phyloP scores from a whole-genome alignment of 164 flowering plant genomes.

The Platanus orientalis region DNA sequence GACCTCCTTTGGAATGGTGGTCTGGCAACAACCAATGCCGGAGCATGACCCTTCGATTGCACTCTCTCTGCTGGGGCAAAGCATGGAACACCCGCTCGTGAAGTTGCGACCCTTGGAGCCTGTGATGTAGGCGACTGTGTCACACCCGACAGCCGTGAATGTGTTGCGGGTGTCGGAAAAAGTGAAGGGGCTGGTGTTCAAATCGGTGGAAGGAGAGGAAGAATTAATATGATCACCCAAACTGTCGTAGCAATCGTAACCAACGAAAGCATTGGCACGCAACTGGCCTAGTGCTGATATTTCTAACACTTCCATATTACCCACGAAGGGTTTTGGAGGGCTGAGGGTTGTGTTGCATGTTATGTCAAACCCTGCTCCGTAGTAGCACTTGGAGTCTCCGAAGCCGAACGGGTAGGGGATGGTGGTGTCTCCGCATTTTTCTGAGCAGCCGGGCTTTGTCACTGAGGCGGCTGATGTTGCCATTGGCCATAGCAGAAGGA shows the following conservation, averaged over 20 bases:
- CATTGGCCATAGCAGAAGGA: not conserved
- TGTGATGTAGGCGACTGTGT: conserved; percentile 5
- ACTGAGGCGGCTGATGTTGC: not conserved
- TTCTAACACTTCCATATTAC: not conserved
- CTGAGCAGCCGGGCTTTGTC: conserved; percentile 18
- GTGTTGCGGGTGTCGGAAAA: conserved; percentile 11
- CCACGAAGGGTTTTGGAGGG: conserved; percentile 3
- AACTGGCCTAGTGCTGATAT: not conserved
- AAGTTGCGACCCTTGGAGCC: not conserved
- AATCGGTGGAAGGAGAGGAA: not conserved
- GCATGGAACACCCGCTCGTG: conserved; percentile 11
- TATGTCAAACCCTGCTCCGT: not conserved
- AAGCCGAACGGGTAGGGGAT: conserved; percentile 35
- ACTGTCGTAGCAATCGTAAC: not conserved
- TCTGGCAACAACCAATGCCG: too few relatives aligned
- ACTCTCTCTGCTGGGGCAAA: not conserved
- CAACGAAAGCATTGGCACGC: not conserved
- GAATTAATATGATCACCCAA: not conserved
- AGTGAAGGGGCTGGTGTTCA: conserved; percentile 6
- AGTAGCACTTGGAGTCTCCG: conserved; percentile 15
- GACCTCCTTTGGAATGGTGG: conserved; percentile 18
- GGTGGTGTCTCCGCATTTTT: conserved; percentile 23
- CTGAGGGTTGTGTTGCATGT: conserved; percentile 7
- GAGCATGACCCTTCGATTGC: too few relatives aligned
- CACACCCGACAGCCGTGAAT: conserved; percentile 17